These are phyloP conservation scores for Macrophomina tecta DNA, from an alignment of 2,329 filamentous ascomycete genomes.

Conservation along the genomic window DNA sequence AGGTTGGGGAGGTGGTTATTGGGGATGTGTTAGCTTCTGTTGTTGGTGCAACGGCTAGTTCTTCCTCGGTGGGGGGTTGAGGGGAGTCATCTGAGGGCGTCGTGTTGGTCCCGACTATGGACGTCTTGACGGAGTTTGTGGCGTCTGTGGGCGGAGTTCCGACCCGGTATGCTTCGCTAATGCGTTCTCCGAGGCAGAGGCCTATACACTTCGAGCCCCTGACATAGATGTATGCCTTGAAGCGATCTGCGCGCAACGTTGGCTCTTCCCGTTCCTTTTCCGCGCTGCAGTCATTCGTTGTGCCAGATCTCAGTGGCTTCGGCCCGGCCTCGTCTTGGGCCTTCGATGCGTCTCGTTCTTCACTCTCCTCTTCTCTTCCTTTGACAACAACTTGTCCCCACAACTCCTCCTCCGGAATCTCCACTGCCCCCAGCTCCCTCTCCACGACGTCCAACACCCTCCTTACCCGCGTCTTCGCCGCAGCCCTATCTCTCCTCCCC, in stretches of 20 bases:
- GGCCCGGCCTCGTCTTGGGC: too few relatives aligned
- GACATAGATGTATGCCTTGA: constrained; percentile 67
- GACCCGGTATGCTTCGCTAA: constrained; percentile 62
- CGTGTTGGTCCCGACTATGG: constrained; percentile 26
- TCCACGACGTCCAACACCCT: constrained; percentile 65
- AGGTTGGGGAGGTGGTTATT: constrained; percentile 49
- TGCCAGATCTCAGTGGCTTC: neutral
- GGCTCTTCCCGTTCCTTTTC: constrained; percentile 14
- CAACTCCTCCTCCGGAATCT: constrained; percentile 62
- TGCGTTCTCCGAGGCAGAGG: constrained; percentile 66
- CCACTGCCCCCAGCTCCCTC: constrained; percentile 65
- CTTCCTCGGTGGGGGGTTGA: neutral
- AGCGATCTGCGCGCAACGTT: constrained; percentile 51
- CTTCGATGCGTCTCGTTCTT: too few relatives aligned
- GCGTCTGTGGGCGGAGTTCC: constrained; percentile 36
- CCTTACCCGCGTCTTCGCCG: constrained; percentile 61
- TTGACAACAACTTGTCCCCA: constrained; percentile 57
- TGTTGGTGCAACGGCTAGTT: too few relatives aligned
- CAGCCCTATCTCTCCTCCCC: constrained; percentile 58
- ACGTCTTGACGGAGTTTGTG: constrained; percentile 31
- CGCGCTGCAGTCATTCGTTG: neutral
- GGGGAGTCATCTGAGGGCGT: neutral
- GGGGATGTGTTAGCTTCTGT: constrained; percentile 28
- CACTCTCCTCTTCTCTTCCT: neutral
- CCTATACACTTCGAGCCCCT: constrained; percentile 67